A percentile compares a stretch with the other conserved stretches of the same genome.
Conservation (phyloP, 1,139 yeast species). For the Debaryomyces coudertii region DNA sequence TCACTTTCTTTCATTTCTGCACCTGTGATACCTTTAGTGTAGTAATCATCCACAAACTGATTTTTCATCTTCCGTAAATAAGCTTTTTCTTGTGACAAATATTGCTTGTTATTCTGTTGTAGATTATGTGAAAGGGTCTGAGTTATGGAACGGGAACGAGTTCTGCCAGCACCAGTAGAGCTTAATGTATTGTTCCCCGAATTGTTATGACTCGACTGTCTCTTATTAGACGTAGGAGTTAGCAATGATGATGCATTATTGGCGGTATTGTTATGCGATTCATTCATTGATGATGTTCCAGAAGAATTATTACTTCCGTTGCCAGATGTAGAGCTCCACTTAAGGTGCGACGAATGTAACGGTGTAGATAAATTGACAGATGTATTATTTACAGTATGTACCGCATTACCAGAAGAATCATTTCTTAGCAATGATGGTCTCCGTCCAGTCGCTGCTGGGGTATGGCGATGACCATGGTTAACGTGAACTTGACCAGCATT, state of each 20-base stretch:
- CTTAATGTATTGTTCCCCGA: slow-evolving; percentile 6
- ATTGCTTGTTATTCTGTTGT: slow-evolving; percentile 37
- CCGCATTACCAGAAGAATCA: slow-evolving; percentile 18
- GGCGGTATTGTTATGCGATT: slow-evolving; percentile 6
- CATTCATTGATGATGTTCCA: slow-evolving; percentile 10
- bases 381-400: slow-evolving; percentile 2
- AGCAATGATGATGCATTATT: slow-evolving; percentile 1
- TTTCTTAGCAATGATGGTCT: slow-evolving; percentile 27
- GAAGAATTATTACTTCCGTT: slow-evolving; percentile 10
- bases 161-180: slow-evolving; percentile 12
- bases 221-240: slow-evolving; percentile 14
- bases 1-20: slow-evolving; percentile 38
- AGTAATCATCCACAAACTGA: slow-evolving; percentile 68
- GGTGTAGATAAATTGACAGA: not conserved
- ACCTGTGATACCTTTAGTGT: slow-evolving; percentile 60
- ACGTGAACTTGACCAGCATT: slow-evolving; percentile 3
- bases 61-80: slow-evolving; percentile 68
- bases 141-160: slow-evolving; percentile 26
- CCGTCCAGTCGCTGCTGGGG: slow-evolving; percentile 13
- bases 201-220: slow-evolving; percentile 2
- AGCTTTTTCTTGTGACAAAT: slow-evolving; percentile 67
- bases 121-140: slow-evolving; percentile 24
- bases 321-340: slow-evolving; percentile 5
- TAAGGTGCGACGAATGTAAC: slow-evolving; percentile 4
- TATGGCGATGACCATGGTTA: slow-evolving; percentile 10